Conservation (phyloP, 1,284 basidiomycete genomes). For the Ceratobasidium theobromae region DNA sequence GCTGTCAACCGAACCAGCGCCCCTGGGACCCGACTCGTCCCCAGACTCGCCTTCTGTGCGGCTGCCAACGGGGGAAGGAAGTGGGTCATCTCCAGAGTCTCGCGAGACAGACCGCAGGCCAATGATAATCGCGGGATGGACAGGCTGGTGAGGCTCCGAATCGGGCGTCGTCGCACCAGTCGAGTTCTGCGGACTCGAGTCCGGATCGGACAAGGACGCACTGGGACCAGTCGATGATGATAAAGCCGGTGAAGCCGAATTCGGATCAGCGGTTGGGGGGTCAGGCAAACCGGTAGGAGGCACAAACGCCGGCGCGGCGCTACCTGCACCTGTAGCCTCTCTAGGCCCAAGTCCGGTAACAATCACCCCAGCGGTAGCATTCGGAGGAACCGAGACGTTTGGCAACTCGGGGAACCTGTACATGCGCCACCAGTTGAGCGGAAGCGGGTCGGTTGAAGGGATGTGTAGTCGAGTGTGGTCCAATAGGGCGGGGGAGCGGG, state of each 20-base stretch:
- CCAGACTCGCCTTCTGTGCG: background rate
- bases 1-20: background rate
- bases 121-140: constrained; percentile 27
- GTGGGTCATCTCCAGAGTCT: constrained; percentile 2
- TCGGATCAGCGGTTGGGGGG: background rate
- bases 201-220: background rate
- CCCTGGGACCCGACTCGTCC: background rate
- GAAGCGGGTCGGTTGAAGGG: constrained; percentile 19
- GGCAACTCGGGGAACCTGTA: constrained; percentile 62
- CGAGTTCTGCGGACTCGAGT: background rate
- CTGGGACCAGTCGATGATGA: too few species aligned
- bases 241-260: constrained; percentile 31
- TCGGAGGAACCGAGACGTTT: constrained; percentile 34
- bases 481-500: constrained; percentile 31
- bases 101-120: constrained; percentile 20
- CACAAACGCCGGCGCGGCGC: too few species aligned
- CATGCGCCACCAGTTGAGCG: constrained; percentile 70
- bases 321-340: too few species aligned
- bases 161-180: background rate
- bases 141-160: background rate
- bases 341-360: background rate
- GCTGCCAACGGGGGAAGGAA: background rate
- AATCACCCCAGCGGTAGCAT: constrained; percentile 25
- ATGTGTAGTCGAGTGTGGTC: constrained; percentile 15
- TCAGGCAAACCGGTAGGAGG: too few species aligned